phyloP scores from a whole-genome alignment of 331 rosid species.

The Erythrophleum ivorense region DNA sequence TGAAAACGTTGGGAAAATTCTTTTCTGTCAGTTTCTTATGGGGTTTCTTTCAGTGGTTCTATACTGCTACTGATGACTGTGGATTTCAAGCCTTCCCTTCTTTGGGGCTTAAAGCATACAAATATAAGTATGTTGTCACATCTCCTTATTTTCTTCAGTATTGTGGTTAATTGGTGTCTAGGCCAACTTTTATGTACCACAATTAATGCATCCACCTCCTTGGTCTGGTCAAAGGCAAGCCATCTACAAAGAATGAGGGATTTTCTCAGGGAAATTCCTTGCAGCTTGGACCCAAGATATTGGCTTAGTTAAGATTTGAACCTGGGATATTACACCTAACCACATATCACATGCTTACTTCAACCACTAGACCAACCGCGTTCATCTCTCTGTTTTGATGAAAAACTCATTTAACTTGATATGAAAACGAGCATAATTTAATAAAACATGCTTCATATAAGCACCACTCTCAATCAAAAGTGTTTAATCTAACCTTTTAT shows the following conservation, averaged over 20 bases:
- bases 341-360: neutral
- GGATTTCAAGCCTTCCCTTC: slow-evolving; percentile 53
- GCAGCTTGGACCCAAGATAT: neutral
- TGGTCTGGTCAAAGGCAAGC: neutral
- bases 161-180: neutral
- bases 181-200: neutral
- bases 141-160: neutral
- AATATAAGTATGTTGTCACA: slow-evolving; percentile 25
- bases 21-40: slow-evolving; percentile 57
- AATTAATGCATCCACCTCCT: neutral
- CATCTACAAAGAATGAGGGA: neutral
- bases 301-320: neutral
- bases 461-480: neutral
- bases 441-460: neutral
- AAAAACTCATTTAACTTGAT: neutral
- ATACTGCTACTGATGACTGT: slow-evolving; percentile 37
- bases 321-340: neutral
- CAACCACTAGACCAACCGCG: neutral
- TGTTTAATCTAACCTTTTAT: neutral
- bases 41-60: slow-evolving; percentile 42
- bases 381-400: neutral
- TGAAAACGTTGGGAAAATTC: slow-evolving; percentile 46
- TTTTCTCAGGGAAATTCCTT: neutral
- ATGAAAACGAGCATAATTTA: neutral
- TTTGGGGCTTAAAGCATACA: slow-evolving; percentile 50